Conservation (phyloP, 495 filamentous ascomycete species). For the Cercophora samala region DNA sequence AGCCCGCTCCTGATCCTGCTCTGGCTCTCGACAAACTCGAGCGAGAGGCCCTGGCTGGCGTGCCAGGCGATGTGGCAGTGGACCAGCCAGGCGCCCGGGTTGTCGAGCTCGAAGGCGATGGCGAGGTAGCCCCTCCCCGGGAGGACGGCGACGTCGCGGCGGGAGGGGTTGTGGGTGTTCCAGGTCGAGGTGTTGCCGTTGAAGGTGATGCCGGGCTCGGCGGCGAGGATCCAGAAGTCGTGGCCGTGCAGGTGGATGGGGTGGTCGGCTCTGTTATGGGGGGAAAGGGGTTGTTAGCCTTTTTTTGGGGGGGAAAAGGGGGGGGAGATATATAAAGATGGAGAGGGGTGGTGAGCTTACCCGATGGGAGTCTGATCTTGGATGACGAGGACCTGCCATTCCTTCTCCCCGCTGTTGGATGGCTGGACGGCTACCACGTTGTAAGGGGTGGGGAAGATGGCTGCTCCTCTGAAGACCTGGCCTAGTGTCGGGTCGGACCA, state of each 20-base stretch:
- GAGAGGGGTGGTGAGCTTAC: too few relatives aligned
- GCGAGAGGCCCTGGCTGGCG: conserved; percentile 41
- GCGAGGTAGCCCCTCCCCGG: conserved; percentile 38
- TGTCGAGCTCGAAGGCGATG: conserved; percentile 52
- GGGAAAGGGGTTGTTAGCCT: too few relatives aligned
- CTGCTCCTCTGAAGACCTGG: conserved; percentile 24
- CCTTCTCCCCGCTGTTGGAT: not conserved
- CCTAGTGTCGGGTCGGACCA: conserved; percentile 34
- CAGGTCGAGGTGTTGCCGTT: conserved; percentile 26
- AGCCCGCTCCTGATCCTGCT: conserved; percentile 19
- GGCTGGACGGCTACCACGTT: conserved; percentile 31
- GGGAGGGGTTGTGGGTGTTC: conserved; percentile 48
- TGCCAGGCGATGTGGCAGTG: conserved; percentile 58
- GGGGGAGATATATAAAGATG: too few relatives aligned
- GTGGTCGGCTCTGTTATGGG: conserved; percentile 16
- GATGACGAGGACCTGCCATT: conserved; percentile 28
- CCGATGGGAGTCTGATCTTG: conserved; percentile 18
- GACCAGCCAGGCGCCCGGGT: conserved; percentile 52
- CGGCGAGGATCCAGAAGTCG: conserved; percentile 55
- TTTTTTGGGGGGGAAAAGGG: too few relatives aligned
- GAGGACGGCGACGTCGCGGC: conserved; percentile 57
- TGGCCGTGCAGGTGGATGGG: conserved; percentile 52
- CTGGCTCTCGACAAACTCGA: conserved; percentile 46
- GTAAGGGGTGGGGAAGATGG: conserved; percentile 34
- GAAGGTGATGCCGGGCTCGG: conserved; percentile 26